Evolutionary conservation across 2,329 filamentous ascomycete species (phyloP).

Genomic region (Coniochaeta pulveracea): DNA sequence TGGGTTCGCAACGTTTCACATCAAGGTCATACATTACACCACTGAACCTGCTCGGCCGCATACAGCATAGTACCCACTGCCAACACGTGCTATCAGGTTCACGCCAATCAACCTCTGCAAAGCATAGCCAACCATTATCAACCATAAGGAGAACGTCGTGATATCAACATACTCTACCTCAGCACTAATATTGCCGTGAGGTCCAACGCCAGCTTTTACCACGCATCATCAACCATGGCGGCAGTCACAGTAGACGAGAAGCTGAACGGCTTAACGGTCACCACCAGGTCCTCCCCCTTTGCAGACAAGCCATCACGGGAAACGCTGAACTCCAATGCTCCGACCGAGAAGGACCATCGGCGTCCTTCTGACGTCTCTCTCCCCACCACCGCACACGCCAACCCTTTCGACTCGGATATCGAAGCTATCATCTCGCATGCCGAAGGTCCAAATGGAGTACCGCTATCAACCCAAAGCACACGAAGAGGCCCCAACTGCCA

Average conservation of each 20-base stretch:
- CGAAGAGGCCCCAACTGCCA: constrained; percentile 35
- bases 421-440: constrained; percentile 36
- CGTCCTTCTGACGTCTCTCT: constrained; percentile 26
- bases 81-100: no score
- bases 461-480: constrained; percentile 20
- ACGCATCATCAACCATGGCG: constrained; percentile 10
- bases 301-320: constrained; percentile 14
- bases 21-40: no score
- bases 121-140: no score
- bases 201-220: no score
- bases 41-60: no score
- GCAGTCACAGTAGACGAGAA: constrained; percentile 7
- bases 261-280: constrained; percentile 10
- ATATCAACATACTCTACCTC: no score
- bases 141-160: no score
- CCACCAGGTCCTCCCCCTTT: constrained; percentile 11
- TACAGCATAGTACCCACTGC: no score
- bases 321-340: constrained; percentile 12
- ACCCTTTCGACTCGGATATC: constrained; percentile 47
- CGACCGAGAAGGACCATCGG: constrained; percentile 11
- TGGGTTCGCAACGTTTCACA: no score
- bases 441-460: constrained; percentile 19
- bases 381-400: constrained; percentile 28
- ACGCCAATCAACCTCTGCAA: no score
- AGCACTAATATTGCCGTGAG: no score